Percentiles rank a stretch among this genome's conserved stretches.
Evolutionary conservation across 371 early-diverging fungal species (phyloP).

Genomic region (Phascolomyces articulosus): DNA sequence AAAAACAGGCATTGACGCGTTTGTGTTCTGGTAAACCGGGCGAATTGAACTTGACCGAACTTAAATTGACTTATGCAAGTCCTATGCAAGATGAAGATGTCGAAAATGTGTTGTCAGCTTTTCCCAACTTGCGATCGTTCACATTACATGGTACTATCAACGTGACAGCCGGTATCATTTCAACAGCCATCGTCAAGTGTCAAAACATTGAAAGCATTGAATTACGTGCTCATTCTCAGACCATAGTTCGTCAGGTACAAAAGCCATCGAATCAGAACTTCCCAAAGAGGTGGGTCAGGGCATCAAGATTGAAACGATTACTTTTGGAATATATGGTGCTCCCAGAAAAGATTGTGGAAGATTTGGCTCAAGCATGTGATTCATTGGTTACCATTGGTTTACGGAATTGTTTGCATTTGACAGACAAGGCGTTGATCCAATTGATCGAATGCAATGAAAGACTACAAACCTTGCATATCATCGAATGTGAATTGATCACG

Average conservation of each 20-base stretch:
- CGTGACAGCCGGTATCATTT: slow-evolving; percentile 14
- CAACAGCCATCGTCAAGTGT: slow-evolving; percentile 17
- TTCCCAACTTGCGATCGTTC: slow-evolving; percentile 23
- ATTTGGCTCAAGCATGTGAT: background rate
- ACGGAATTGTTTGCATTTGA: slow-evolving; percentile 11
- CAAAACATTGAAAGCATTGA: slow-evolving; percentile 24
- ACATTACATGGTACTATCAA: slow-evolving; percentile 22
- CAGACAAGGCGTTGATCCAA: background rate
- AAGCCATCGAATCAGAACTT: background rate
- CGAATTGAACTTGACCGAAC: slow-evolving; percentile 10
- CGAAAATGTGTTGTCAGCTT: slow-evolving; percentile 9
- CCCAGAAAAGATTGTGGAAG: slow-evolving; percentile 1
- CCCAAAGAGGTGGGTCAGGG: background rate
- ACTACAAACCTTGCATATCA: slow-evolving; percentile 9
- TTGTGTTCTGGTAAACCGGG: slow-evolving; percentile 22
- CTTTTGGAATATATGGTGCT: slow-evolving; percentile 17
- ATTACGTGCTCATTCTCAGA: slow-evolving; percentile 23
- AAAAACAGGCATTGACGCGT: slow-evolving; percentile 5
- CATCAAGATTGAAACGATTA: background rate
- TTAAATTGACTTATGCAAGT: slow-evolving; percentile 29
- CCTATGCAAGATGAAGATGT: slow-evolving; percentile 22
- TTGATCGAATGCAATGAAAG: background rate
- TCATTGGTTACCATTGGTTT: slow-evolving; percentile 9
- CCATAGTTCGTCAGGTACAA: background rate
- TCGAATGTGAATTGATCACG: slow-evolving; percentile 19